A percentile compares a stretch with the other conserved stretches of the same genome.
These are phyloP conservation scores for Platanthera zijinensis DNA, from an alignment of 106 monocot genomes.

Conservation along the genomic window DNA sequence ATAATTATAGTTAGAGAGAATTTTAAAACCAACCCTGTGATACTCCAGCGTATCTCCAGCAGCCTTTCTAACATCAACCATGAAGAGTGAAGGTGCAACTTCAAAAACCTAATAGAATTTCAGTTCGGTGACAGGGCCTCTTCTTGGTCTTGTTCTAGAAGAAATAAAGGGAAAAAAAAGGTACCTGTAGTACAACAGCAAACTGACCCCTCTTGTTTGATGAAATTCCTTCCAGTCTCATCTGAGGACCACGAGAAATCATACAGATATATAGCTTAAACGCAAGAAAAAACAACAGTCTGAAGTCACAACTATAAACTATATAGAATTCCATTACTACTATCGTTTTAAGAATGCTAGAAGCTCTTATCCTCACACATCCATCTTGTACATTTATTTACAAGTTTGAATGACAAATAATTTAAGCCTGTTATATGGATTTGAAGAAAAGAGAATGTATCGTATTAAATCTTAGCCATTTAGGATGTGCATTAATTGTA, in stretches of 20 bases:
- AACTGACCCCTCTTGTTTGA: constrained; percentile 60
- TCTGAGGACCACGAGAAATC: constrained; percentile 23
- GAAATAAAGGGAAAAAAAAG: constrained; percentile 6
- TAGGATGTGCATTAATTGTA: too few species aligned
- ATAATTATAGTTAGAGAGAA: neutral
- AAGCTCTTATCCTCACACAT: too few species aligned
- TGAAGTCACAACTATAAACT: neutral
- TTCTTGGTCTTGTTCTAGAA: neutral
- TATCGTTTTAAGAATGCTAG: too few species aligned
- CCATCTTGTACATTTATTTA: too few species aligned
- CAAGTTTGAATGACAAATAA: too few species aligned
- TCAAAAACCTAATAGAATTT: constrained; percentile 61
- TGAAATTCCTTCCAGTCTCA: constrained; percentile 84
- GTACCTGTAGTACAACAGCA: constrained; percentile 80
- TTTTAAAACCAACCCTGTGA: constrained; percentile 52
- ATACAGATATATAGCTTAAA: neutral
- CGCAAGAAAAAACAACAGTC: neutral
- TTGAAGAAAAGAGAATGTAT: too few species aligned
- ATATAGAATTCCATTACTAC: too few species aligned
- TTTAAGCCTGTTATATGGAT: too few species aligned
- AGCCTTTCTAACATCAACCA: constrained; percentile 90
- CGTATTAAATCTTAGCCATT: too few species aligned
- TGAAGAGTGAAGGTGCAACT: constrained; percentile 89
- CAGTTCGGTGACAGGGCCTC: neutral
- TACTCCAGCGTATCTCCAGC: constrained; percentile 88